Percentiles rank a stretch among this genome's conserved stretches.
Conservation (phyloP, 257 asterid genomes). For the Solanum lycopersicoides region DNA sequence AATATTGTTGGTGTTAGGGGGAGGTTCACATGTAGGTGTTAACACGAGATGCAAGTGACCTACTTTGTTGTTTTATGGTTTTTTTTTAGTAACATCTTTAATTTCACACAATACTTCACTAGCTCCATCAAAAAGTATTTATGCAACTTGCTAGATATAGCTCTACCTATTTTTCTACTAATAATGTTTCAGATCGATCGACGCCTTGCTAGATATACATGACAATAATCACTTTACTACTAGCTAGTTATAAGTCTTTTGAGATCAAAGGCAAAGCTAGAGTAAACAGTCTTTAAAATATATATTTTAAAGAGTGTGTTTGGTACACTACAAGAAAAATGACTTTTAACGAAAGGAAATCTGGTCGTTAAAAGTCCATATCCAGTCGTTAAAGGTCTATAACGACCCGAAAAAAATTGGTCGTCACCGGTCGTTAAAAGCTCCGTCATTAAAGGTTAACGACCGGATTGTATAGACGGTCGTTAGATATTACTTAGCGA, state of each 20-base stretch:
- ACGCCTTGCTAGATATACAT: neutral
- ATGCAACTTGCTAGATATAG: neutral
- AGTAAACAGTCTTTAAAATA: too few relatives aligned
- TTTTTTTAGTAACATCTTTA: neutral
- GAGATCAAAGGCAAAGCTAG: neutral
- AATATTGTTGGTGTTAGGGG: neutral
- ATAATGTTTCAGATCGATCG: neutral
- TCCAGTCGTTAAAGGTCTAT: too few relatives aligned
- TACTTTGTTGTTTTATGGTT: neutral
- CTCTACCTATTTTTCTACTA: neutral
- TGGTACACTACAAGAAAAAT: too few relatives aligned
- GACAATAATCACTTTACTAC: neutral
- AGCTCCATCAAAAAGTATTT: neutral
- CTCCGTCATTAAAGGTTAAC: too few relatives aligned
- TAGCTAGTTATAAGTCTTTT: neutral
- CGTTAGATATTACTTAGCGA: too few relatives aligned
- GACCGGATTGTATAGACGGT: too few relatives aligned
- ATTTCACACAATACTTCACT: neutral
- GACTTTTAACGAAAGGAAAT: too few relatives aligned
- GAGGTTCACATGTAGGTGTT: slow-evolving; percentile 29
- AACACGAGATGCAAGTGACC: slow-evolving; percentile 36
- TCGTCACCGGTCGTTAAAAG: too few relatives aligned
- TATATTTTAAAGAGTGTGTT: too few relatives aligned
- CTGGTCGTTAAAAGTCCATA: too few relatives aligned
- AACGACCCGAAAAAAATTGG: too few relatives aligned